These are phyloP conservation scores for Fusarium subtropicale DNA, from an alignment of 2,329 filamentous ascomycete species.

Conservation along the genomic window DNA sequence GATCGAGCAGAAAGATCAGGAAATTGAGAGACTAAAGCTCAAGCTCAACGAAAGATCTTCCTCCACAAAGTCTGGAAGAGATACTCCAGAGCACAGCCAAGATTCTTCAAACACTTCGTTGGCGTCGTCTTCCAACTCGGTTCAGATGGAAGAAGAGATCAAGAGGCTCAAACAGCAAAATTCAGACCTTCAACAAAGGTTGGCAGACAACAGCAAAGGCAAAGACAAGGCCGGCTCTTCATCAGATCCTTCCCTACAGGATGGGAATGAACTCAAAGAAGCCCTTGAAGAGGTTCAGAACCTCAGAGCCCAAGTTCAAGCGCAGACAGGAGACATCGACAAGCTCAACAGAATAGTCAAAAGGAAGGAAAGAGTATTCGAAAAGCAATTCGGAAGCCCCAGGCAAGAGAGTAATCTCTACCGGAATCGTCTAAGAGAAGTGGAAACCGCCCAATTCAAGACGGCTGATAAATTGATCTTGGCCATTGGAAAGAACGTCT, in stretches of 20 bases:
- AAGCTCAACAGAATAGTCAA: neutral
- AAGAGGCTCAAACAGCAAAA: neutral
- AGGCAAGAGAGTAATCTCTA: neutral
- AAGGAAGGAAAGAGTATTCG: neutral
- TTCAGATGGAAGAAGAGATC: neutral
- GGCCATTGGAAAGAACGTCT: neutral
- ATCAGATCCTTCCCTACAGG: neutral
- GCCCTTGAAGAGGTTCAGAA: neutral
- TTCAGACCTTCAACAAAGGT: neutral
- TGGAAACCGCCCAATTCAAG: neutral
- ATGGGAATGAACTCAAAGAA: no score
- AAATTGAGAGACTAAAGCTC: neutral
- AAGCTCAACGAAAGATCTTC: neutral
- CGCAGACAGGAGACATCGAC: neutral
- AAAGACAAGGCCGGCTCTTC: neutral
- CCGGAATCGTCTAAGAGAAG: neutral
- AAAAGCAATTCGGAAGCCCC: neutral
- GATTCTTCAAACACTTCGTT: neutral
- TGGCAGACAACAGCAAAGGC: neutral
- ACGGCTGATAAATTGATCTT: conserved; percentile 13
- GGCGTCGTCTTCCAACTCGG: neutral
- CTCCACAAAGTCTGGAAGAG: neutral
- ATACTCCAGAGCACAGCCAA: neutral
- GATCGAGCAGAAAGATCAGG: neutral
- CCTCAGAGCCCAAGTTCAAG: neutral